Conservation (phyloP, 495 filamentous ascomycete genomes). For the Lophium mytilinum region DNA sequence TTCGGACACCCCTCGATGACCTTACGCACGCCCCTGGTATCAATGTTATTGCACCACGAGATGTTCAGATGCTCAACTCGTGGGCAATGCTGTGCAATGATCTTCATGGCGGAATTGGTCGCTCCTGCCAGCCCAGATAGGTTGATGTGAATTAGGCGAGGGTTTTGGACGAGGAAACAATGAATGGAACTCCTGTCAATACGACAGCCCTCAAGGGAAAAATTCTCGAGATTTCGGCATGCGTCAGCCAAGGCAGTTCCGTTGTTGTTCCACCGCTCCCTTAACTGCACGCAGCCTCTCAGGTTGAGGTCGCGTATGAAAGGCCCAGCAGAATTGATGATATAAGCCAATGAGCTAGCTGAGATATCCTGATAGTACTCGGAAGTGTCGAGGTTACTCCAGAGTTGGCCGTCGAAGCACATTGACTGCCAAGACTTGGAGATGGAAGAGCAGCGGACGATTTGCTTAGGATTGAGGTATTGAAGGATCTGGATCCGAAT, state of each 20-base stretch:
- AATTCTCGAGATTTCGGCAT: conserved; percentile 79
- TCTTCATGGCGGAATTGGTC: conserved; percentile 77
- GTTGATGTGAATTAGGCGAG: conserved; percentile 71
- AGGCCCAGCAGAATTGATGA: conserved; percentile 76
- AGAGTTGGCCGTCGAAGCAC: conserved; percentile 94
- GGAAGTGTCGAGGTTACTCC: conserved; percentile 74
- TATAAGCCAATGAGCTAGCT: conserved; percentile 70
- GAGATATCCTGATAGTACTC: conserved; percentile 84
- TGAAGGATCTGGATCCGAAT: conserved; percentile 69
- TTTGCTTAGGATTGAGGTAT: conserved; percentile 69
- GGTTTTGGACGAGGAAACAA: conserved; percentile 69
- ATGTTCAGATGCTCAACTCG: conserved; percentile 76
- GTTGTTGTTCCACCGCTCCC: conserved; percentile 68
- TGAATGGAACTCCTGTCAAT: conserved; percentile 76
- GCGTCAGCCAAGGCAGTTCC: conserved; percentile 55
- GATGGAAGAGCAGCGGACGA: conserved; percentile 74
- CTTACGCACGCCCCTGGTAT: conserved; percentile 68
- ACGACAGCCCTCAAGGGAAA: conserved; percentile 79
- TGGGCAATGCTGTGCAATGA: conserved; percentile 76
- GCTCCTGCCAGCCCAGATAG: conserved; percentile 71
- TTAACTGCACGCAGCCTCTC: conserved; percentile 66
- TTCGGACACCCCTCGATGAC: conserved; percentile 64
- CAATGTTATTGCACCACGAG: conserved; percentile 82
- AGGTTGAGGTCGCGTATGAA: conserved; percentile 88
- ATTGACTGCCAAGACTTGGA: conserved; percentile 72